Conservation (phyloP, 1,139 yeast species). For the Blastobotrys petasosporus region DNA sequence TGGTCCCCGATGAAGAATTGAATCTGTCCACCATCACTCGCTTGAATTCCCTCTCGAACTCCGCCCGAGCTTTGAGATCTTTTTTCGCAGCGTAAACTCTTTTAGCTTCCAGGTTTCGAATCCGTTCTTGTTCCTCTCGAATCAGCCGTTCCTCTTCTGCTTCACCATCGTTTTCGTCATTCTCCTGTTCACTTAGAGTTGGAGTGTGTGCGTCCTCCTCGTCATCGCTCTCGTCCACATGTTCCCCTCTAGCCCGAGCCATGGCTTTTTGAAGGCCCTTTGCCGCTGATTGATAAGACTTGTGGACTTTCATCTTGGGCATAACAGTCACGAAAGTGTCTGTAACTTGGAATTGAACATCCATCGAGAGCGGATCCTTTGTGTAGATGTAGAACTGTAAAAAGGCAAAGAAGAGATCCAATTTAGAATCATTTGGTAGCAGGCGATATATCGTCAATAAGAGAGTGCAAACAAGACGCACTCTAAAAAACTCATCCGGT, state of each 20-base stretch:
- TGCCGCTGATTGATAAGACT: constrained; percentile 31
- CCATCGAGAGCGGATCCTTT: constrained; percentile 63
- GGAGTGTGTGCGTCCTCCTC: constrained; percentile 9
- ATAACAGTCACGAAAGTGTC: constrained; percentile 37
- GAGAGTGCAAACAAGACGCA: constrained; percentile 45
- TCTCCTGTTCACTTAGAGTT: constrained; percentile 14
- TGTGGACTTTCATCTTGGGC: constrained; percentile 38
- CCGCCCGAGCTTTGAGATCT: constrained; percentile 27
- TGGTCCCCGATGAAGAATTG: constrained; percentile 14
- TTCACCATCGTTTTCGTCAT: constrained; percentile 17
- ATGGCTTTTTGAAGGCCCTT: constrained; percentile 25
- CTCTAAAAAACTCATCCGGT: constrained; percentile 66
- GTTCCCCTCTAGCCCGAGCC: constrained; percentile 26
- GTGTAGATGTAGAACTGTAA: constrained; percentile 72
- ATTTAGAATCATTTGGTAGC: constrained; percentile 27
- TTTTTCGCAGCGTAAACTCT: constrained; percentile 18
- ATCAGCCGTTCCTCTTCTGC: constrained; percentile 18
- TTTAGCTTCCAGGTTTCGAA: constrained; percentile 13
- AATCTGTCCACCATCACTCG: constrained; percentile 31
- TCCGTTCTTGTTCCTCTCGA: constrained; percentile 16
- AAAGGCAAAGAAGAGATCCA: constrained; percentile 49
- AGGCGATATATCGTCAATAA: constrained; percentile 15
- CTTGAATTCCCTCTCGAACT: constrained; percentile 34
- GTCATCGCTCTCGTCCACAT: constrained; percentile 13
- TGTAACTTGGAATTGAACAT: constrained; percentile 49